Percentiles rank a stretch among this genome's conserved stretches.
phyloP scores from a whole-genome alignment of 768 basidiomycete species.

The Trametopsis cervina region DNA sequence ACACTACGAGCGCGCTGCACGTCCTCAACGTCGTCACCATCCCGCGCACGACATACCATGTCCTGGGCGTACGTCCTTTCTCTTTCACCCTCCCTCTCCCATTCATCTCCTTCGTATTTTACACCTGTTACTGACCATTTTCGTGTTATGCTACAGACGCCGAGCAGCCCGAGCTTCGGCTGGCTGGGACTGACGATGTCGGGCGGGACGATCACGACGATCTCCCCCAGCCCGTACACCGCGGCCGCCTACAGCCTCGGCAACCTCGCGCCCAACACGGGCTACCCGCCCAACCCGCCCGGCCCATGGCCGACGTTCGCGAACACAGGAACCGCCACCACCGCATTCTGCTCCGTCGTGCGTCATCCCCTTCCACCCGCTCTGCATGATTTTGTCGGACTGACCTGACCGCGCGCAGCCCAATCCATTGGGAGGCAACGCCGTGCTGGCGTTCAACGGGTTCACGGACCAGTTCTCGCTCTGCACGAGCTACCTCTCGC shows the following conservation, averaged over 20 bases:
- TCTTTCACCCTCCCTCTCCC: not conserved
- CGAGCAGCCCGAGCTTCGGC: not conserved
- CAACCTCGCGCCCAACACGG: not conserved
- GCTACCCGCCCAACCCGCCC: not conserved
- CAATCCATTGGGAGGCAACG: not conserved
- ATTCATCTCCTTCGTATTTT: not conserved
- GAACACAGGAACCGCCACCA: slow-evolving; percentile 1
- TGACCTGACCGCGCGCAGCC: not conserved
- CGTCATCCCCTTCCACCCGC: not conserved
- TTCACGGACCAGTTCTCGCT: slow-evolving; percentile 8
- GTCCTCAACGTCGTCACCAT: not conserved
- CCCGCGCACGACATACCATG: not conserved
- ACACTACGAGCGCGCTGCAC: slow-evolving; percentile 1
- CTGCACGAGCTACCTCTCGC: slow-evolving; percentile 4
- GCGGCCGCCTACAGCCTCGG: slow-evolving; percentile 5
- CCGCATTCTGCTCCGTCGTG: slow-evolving; percentile 4
- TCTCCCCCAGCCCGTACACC: slow-evolving; percentile 1
- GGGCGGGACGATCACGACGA: slow-evolving; percentile 1
- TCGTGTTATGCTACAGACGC: not conserved
- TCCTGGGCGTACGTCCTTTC: not conserved
- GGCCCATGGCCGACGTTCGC: slow-evolving; percentile 4
- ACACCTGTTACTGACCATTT: too few species aligned
- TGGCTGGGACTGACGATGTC: slow-evolving; percentile 1
- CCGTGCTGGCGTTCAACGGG: slow-evolving; percentile 6
- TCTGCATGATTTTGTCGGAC: not conserved